These are phyloP conservation scores for Ophiostoma sp. DNA, from an alignment of 2,329 filamentous ascomycete genomes.

Conservation along the genomic window DNA sequence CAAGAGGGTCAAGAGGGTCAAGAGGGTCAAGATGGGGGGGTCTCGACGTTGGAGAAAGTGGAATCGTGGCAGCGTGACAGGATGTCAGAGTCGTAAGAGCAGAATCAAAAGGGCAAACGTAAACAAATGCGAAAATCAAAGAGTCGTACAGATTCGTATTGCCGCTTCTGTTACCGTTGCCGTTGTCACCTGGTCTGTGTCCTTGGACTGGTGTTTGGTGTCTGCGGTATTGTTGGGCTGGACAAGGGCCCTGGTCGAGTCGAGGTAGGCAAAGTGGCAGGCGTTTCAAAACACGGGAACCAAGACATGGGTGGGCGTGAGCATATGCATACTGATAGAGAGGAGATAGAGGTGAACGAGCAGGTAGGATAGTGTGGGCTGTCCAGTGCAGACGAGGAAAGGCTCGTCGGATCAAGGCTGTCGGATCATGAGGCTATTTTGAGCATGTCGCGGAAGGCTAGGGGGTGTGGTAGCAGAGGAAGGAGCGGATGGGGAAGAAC, in stretches of 20 bases:
- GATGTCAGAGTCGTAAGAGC: background rate
- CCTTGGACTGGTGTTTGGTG: background rate
- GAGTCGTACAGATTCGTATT: constrained; percentile 9
- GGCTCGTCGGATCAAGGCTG: background rate
- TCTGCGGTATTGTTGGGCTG: constrained; percentile 8
- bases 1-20: background rate
- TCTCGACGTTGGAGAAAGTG: background rate
- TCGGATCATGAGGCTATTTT: background rate
- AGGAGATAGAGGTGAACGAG: background rate
- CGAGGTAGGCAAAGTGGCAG: constrained; percentile 8
- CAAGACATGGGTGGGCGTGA: background rate
- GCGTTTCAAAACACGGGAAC: constrained; percentile 16
- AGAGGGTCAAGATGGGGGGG: background rate
- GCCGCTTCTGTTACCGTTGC: background rate
- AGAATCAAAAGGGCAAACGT: background rate
- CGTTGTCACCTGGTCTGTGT: background rate
- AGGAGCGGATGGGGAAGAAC: background rate
- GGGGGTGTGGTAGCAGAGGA: background rate
- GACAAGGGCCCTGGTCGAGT: constrained; percentile 5
- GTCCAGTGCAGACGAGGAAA: too few species aligned
- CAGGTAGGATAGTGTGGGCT: background rate
- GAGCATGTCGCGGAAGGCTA: background rate
- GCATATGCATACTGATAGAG: background rate
- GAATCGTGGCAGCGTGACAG: background rate
- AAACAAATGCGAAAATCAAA: constrained; percentile 1